Percentiles rank a stretch among this genome's conserved stretches.
These are phyloP conservation scores for Favolaschia claudopus DNA, from an alignment of 768 basidiomycete genomes.

Conservation along the genomic window DNA sequence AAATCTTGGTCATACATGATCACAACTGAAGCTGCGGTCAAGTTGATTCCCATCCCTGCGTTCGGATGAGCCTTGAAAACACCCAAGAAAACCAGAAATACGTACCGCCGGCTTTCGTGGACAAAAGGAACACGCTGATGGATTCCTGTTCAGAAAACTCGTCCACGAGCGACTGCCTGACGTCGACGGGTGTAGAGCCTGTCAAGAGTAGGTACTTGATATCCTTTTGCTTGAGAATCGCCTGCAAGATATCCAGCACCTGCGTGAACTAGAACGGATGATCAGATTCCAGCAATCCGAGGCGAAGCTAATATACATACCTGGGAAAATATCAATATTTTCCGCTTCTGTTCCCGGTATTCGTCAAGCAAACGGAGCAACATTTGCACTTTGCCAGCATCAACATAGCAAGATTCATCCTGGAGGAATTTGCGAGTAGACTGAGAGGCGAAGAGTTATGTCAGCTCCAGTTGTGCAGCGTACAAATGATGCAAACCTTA, in stretches of 20 bases:
- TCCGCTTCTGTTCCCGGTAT: conserved; percentile 73
- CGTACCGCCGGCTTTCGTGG: conserved; percentile 86
- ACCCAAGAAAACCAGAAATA: background rate
- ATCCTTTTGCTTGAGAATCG: conserved; percentile 73
- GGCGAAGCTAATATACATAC: conserved; percentile 47
- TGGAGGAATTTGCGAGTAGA: conserved; percentile 80
- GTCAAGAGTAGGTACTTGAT: conserved; percentile 87
- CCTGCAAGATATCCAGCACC: conserved; percentile 91
- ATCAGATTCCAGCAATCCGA: background rate
- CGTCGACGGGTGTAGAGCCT: conserved; percentile 92
- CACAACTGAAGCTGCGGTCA: conserved; percentile 95
- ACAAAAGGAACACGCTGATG: conserved; percentile 89
- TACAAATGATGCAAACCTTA: conserved; percentile 62
- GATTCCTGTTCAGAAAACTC: conserved; percentile 90
- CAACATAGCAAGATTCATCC: conserved; percentile 75
- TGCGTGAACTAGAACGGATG: conserved; percentile 81
- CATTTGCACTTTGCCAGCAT: conserved; percentile 87
- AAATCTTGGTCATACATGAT: conserved; percentile 99
- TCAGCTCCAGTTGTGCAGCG: conserved; percentile 1
- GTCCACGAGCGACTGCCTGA: conserved; percentile 92
- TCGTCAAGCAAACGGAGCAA: conserved; percentile 74
- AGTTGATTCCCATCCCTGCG: conserved; percentile 89
- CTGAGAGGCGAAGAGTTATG: conserved; percentile 39
- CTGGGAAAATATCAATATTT: conserved; percentile 95
- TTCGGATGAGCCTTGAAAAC: conserved; percentile 8